Evolutionary conservation across 108 stramenopile species (phyloP).

Genomic region (Licmophora abbreviata): DNA sequence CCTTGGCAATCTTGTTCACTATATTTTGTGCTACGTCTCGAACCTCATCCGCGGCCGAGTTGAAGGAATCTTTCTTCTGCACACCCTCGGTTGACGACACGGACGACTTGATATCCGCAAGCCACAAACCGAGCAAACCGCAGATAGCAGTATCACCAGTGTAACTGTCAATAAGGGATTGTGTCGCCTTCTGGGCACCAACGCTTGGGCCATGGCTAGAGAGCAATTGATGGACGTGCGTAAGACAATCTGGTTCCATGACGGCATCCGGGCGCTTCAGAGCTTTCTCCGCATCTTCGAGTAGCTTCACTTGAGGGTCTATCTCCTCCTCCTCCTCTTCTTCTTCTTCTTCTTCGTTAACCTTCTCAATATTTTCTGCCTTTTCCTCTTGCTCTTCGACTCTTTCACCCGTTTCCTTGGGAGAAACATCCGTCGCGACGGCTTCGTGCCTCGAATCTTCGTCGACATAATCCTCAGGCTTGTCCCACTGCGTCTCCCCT

Average conservation of each 20-base stretch:
- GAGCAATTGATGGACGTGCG: constrained; percentile 37
- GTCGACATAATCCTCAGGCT: constrained; percentile 26
- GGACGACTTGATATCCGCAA: constrained; percentile 47
- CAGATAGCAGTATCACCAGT: constrained; percentile 69
- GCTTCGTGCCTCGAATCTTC: background rate
- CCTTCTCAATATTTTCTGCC: constrained; percentile 6
- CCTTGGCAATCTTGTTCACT: constrained; percentile 52
- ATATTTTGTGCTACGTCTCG: constrained; percentile 57
- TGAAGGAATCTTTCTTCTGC: background rate
- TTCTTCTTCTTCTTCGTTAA: constrained; percentile 22
- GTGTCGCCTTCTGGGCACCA: constrained; percentile 41
- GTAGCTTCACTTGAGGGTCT: constrained; percentile 35
- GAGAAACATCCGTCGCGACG: constrained; percentile 14
- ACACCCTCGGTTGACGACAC: background rate
- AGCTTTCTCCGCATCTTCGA: constrained; percentile 47
- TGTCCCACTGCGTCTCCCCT: constrained; percentile 62
- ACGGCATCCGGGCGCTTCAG: constrained; percentile 64
- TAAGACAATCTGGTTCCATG: constrained; percentile 54
- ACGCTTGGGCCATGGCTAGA: constrained; percentile 29
- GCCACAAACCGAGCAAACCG: constrained; percentile 66
- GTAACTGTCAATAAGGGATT: constrained; percentile 51
- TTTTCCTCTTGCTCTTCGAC: constrained; percentile 5
- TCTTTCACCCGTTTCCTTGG: constrained; percentile 6
- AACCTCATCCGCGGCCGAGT: constrained; percentile 39
- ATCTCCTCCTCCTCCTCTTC: constrained; percentile 21